Evolutionary conservation across 768 basidiomycete species (phyloP).

Genomic region (Serendipita sp.): DNA sequence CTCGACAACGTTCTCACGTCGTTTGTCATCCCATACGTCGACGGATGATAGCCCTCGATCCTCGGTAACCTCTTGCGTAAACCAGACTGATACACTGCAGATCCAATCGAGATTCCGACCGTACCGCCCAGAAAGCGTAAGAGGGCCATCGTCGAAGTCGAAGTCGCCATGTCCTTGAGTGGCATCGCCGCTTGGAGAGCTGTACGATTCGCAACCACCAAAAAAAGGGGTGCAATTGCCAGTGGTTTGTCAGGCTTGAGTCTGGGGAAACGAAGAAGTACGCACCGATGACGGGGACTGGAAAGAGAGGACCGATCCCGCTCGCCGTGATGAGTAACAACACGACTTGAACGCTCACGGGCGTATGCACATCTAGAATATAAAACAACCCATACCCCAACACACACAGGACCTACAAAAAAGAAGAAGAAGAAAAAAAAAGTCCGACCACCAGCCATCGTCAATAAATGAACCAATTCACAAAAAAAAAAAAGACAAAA

Average conservation of each 20-base stretch:
- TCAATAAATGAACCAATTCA: neutral
- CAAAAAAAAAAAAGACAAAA: neutral
- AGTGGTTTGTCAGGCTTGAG: no score
- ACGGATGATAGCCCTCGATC: conserved; percentile 26
- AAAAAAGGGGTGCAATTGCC: neutral
- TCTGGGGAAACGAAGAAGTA: neutral
- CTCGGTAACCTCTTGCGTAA: conserved; percentile 24
- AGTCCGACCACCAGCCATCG: neutral
- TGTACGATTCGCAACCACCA: conserved; percentile 12
- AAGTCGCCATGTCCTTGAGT: conserved; percentile 70
- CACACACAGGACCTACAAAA: neutral
- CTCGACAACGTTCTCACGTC: conserved; percentile 30
- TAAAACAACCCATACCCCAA: neutral
- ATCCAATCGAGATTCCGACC: conserved; percentile 55
- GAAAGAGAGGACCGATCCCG: conserved; percentile 52
- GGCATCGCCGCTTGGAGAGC: conserved; percentile 80
- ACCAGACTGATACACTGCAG: conserved; percentile 22
- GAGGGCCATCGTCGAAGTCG: conserved; percentile 54
- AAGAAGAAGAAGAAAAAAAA: neutral
- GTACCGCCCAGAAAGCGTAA: conserved; percentile 64
- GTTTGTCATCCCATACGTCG: conserved; percentile 32
- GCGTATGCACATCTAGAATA: conserved; percentile 20
- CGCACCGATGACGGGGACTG: conserved; percentile 11
- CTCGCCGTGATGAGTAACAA: conserved; percentile 51
- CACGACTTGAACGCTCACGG: conserved; percentile 37